Percentiles rank a stretch among this genome's conserved stretches.
Evolutionary conservation across 2,329 filamentous ascomycete genomes (phyloP).

Genomic region (Dissoconium aciculare): DNA sequence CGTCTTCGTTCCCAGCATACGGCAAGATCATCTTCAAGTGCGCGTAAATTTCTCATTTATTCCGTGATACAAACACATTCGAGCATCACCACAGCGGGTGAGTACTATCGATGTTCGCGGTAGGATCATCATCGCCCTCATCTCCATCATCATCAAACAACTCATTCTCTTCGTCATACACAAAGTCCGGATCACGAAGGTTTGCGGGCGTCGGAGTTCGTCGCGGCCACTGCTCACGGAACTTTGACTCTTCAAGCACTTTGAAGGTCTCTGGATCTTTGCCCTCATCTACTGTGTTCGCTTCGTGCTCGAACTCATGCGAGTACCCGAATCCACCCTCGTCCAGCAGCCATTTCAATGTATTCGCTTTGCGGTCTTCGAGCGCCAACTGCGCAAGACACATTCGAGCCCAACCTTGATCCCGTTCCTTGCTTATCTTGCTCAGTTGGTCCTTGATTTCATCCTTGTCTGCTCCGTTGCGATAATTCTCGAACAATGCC

Average conservation of each 20-base stretch:
- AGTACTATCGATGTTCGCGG: too few species aligned
- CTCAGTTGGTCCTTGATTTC: neutral
- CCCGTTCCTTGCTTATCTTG: neutral
- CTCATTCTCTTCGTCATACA: too few species aligned
- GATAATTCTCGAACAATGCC: neutral
- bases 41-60: too few species aligned
- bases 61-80: too few species aligned
- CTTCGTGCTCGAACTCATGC: neutral
- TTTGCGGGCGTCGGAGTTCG: too few species aligned
- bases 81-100: too few species aligned
- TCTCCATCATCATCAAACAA: too few species aligned
- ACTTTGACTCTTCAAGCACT: constrained; percentile 1
- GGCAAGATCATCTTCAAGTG: too few species aligned
- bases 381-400: neutral
- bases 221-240: neutral
- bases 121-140: too few species aligned
- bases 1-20: too few species aligned
- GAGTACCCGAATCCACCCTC: neutral
- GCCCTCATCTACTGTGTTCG: neutral
- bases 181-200: too few species aligned
- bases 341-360: neutral
- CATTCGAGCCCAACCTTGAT: neutral
- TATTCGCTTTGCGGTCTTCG: neutral
- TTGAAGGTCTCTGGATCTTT: neutral
- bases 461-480: neutral